Evolutionary conservation across 352 stramenopile genomes (phyloP), one percentile per base, ranked within the genome.

Genomic region (Pythium phragmitis): DNA sequence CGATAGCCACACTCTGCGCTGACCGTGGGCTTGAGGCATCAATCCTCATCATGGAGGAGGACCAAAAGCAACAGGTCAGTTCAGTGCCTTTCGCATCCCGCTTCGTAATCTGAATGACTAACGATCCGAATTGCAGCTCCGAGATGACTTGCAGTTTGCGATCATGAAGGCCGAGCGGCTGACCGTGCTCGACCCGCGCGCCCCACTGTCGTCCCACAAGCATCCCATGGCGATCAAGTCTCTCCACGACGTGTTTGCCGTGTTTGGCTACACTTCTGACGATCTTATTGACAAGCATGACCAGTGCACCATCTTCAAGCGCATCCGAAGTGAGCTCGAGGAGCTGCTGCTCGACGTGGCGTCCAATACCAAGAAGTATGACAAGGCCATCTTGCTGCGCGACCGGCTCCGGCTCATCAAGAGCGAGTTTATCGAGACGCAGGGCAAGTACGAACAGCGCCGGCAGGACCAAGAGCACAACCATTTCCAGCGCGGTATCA

Each of bases 211-310:
- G 19, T 80, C 76, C 5, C 73, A 73, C 53, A 78, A 74, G 23
- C 71, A 87, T 19, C 76, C 78, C 17, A 83, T 89, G 63, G 76
- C 89, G 28, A 83, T 92, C 64, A 83, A 88, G 65, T 74, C 39
- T 14, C 75, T 92, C 7, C 63, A 79, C 14, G 84, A 92, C 63
- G 78, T 91, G 2, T 91, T 91, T 41, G 73, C 76, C 1, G 70
- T 92, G 5, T 91, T 92, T 60, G 81, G 80, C 1, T 91, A 85
- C 65, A 66, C 66, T 2, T 33, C 67, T 16, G 75, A 89, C 16
- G 83, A 92, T 41, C 69, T 88, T 50, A 77, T 92, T 43, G 83
- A 91, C 65, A 68, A 75, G 14, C 83, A 90, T 45, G 83, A 92
- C 59, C 81, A 89, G 58, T 85, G 79, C 65, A 77, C 72, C 16